Conservation (phyloP, 768 basidiomycete species). For the Tylopilus cervinicoccineus region DNA sequence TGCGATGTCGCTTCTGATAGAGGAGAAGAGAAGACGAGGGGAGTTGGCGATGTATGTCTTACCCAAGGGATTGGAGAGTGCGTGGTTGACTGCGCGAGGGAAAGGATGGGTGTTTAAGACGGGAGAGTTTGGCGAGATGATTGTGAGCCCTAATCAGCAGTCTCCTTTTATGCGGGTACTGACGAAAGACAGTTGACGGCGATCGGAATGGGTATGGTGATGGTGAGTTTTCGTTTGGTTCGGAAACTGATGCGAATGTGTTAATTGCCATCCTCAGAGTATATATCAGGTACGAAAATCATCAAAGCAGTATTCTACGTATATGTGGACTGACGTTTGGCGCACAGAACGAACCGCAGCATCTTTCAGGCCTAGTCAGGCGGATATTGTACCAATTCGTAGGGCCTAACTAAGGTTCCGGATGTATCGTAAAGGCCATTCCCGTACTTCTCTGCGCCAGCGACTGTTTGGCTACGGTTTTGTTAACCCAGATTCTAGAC, state of each 20-base stretch:
- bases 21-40: constrained; percentile 81
- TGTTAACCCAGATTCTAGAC: neutral
- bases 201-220: constrained; percentile 88
- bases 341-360: constrained; percentile 63
- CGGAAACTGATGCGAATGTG: no score
- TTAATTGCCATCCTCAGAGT: constrained; percentile 41
- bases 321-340: constrained; percentile 4
- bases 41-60: constrained; percentile 92
- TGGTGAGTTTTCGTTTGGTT: constrained; percentile 45
- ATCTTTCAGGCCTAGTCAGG: constrained; percentile 77
- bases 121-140: constrained; percentile 63
- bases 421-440: neutral
- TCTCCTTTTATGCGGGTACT: constrained; percentile 3
- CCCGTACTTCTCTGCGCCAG: no score
- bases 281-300: constrained; percentile 62
- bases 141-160: constrained; percentile 41
- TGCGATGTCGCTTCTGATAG: constrained; percentile 78
- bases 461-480: neutral
- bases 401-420: constrained; percentile 61
- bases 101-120: constrained; percentile 71
- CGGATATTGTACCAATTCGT: constrained; percentile 85
- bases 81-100: constrained; percentile 78
- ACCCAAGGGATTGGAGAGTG: constrained; percentile 86
- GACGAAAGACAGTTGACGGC: constrained; percentile 47
- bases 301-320: neutral